Evolutionary conservation across 139 green algal species (phyloP), one percentile per base, ranked within the genome.

Genomic region (Chlamydomonas sp.): DNA sequence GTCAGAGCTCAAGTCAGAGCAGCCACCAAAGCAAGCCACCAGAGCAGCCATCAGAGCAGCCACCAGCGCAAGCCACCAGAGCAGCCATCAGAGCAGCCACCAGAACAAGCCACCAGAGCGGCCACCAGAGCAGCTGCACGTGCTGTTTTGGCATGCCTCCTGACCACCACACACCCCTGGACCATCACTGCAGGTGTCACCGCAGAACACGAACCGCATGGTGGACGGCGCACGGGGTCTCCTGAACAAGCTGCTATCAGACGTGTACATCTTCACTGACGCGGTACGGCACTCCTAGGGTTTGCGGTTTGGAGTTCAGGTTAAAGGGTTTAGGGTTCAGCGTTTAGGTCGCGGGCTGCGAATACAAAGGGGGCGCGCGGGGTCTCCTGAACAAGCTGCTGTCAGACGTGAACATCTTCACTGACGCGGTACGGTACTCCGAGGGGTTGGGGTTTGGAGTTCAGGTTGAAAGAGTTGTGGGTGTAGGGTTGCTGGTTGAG

Each of bases 191-290:
- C n/a, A n/a, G n/a, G n/a, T 81, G 26, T 73, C 69, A 13, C 76
- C 76, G 0, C 88, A 95, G 69, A 88, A 81, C 69, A 85, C 83
- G 47, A 98, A 96, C 69, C 83, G 93, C 31, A 91, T 97, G 87
- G 93, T 96, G 49, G 88, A 93, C 67, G 89, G 85, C 31, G 86
- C 83, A 4, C 70, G 94, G 0, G 88, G 89, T 2, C 79, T 97
- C 63, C 84, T 99, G 5, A 98, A 98, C 74, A 33, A 82, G 35
- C 83, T 98, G 64, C 81, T 99, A 54, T 82, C 94, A 1, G 95
- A 99, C 67, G 95, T 99, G 48, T 98, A 92, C 80, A 93, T 99
- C 60, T 99, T 99, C 83, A 99, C 95, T 0, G 95, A 99, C 71
- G 89, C 97, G 50, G 81, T 88, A n/a, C n/a, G n/a, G n/a, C n/a